Evolutionary conservation across 2,329 filamentous ascomycete genomes (phyloP).

Genomic region (Lomentospora prolificans): DNA sequence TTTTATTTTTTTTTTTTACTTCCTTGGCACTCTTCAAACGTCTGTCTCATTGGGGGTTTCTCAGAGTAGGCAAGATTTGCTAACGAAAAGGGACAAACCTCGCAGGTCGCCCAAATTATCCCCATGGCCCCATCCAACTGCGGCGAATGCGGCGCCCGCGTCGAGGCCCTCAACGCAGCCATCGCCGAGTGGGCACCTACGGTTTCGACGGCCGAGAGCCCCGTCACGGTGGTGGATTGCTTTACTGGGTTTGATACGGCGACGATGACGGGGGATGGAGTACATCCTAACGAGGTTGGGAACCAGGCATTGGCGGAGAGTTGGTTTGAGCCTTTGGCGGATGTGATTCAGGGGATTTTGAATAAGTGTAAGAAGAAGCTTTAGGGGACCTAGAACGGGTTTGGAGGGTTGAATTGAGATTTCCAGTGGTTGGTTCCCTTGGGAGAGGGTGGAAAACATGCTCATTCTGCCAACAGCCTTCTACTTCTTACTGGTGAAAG

Average conservation of each 20-base stretch:
- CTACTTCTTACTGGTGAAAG: too few species aligned
- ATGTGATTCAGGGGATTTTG: constrained; percentile 6
- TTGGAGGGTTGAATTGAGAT: background rate
- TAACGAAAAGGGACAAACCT: too few species aligned
- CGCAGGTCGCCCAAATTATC: constrained; percentile 22
- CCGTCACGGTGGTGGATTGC: constrained; percentile 23
- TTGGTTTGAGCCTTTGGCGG: constrained; percentile 17
- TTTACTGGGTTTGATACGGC: constrained; percentile 22
- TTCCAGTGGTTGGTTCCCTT: too few species aligned
- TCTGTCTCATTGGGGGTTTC: too few species aligned
- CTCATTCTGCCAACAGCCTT: too few species aligned
- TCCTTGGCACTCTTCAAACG: too few species aligned
- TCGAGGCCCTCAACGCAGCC: constrained; percentile 18
- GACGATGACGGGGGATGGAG: constrained; percentile 21
- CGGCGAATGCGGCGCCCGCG: constrained; percentile 16
- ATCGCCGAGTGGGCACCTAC: constrained; percentile 20
- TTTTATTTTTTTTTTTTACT: background rate
- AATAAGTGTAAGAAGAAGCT: background rate
- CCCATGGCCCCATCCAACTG: constrained; percentile 21
- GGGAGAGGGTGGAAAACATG: too few species aligned
- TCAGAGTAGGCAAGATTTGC: too few species aligned
- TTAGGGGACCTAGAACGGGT: background rate
- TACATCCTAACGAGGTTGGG: constrained; percentile 22
- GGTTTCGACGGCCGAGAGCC: constrained; percentile 17
- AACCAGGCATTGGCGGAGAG: constrained; percentile 19